phyloP scores from a whole-genome alignment of 2,329 filamentous ascomycete species.

The Achaetomium macrosporum region DNA sequence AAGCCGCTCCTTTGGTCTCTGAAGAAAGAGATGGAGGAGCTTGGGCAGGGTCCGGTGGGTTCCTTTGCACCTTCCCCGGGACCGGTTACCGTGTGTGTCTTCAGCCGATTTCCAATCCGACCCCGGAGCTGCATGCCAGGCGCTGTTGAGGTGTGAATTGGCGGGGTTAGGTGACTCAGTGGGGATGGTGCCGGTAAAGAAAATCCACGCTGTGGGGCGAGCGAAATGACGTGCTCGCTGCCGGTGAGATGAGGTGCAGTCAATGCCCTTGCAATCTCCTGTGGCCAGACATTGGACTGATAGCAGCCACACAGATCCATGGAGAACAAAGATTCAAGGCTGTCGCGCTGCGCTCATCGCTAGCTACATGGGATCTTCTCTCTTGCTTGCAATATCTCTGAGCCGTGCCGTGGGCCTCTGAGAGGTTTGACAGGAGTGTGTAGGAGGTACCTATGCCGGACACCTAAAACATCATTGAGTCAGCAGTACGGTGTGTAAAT shows the following conservation, averaged over 20 bases:
- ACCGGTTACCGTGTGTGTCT: background rate
- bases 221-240: slow-evolving; percentile 19
- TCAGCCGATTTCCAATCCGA: slow-evolving; percentile 18
- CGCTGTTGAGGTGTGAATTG: slow-evolving; percentile 1
- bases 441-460: no score
- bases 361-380: no score
- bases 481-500: background rate
- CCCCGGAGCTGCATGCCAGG: slow-evolving; percentile 6
- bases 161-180: background rate
- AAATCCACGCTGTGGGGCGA: slow-evolving; percentile 12
- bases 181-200: slow-evolving; percentile 6
- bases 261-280: no score
- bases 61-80: background rate
- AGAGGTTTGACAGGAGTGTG: no score
- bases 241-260: background rate
- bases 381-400: no score
- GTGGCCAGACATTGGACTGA: no score
- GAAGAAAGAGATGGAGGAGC: background rate
- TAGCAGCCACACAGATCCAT: background rate
- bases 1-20: no score
- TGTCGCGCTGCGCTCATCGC: no score
- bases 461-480: no score
- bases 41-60: background rate
- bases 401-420: background rate
- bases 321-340: no score